Evolutionary conservation across 768 basidiomycete species (phyloP), one percentile per base, ranked within the genome.

Genomic region (Holtermannia corniformis): DNA sequence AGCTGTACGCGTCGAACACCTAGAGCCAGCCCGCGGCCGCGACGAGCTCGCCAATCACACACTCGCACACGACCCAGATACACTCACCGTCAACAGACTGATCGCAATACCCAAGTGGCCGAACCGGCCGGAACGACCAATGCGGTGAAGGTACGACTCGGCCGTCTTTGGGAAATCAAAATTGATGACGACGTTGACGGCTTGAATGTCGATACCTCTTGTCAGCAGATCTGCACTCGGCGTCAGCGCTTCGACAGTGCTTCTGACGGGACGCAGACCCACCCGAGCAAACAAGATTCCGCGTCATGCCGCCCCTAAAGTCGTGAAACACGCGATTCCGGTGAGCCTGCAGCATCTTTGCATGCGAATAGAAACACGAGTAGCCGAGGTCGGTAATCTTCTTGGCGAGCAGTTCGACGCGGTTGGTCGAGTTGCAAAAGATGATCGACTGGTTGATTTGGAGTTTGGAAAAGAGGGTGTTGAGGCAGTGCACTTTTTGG

Each of bases 361-460:
- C 93, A 73, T 99, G 93, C 47, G 93, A 97, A 79, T 95, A 99
- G 82, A 99, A 99, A 78, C 93, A 99, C 42, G 93, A 99, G 73
- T 97, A 99, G 60, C 93, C 93, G 49, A 96, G 84, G 68, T 99
- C 95, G 12, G 93, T 99, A 64, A 99, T 90, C 77, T 99, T 99
- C 78, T 97, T 96, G 56, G 93, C 93, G 63, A 99, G 81, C 45
- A 99, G 85, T 76, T 99, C 93, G 76, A 99, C 93, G 54, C 93
- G 90, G 78, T 96, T 95, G 67, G 93, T 99, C 60, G 93, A 96
- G 79, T 99, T 99, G 77, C 93, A 99, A 76, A 99, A 99, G 71
- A 99, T 99, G 76, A 99, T 97, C 55, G 93, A 96, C 76, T 99
- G 93, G 76, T 99, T 99, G 79, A 99, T 99, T 92, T 97, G 93